Percentiles rank a stretch among this genome's conserved stretches.
These are phyloP conservation scores for Epichloe brachyelytri DNA, from an alignment of 2,329 filamentous ascomycete species.

Conservation along the genomic window DNA sequence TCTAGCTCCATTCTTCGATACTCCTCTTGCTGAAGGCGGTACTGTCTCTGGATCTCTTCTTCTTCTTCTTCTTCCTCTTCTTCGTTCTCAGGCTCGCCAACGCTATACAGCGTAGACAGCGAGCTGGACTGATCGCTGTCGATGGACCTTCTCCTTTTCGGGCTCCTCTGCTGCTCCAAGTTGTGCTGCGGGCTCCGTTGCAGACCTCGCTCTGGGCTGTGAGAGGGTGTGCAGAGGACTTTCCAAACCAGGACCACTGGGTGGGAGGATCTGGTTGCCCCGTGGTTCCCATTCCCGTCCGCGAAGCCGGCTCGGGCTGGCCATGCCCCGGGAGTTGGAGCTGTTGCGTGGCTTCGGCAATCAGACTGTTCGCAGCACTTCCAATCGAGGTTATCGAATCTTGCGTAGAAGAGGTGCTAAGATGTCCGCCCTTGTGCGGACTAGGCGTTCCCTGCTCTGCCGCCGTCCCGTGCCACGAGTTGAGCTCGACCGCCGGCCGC, in stretches of 20 bases:
- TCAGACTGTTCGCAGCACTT: constrained; percentile 28
- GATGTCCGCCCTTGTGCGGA: constrained; percentile 15
- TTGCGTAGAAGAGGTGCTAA: constrained; percentile 9
- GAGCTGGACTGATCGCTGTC: constrained; percentile 37
- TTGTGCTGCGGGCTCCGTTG: constrained; percentile 11
- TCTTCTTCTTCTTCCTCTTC: constrained; percentile 13
- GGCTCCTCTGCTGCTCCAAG: constrained; percentile 4
- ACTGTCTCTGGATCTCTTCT: constrained; percentile 2
- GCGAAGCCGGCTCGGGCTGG: constrained; percentile 31
- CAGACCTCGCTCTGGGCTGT: constrained; percentile 10
- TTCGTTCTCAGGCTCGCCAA: constrained; percentile 33
- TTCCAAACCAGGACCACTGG: constrained; percentile 4
- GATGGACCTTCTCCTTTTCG: constrained; percentile 18
- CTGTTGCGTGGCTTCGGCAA: constrained; percentile 23
- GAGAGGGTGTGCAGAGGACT: constrained; percentile 8
- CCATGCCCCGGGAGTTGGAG: constrained; percentile 24
- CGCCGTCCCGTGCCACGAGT: constrained; percentile 7
- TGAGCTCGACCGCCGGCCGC: constrained; percentile 3
- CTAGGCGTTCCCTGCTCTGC: constrained; percentile 13
- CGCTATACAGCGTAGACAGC: constrained; percentile 44
- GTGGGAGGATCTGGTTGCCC: constrained; percentile 6
- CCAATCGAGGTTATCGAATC: constrained; percentile 20
- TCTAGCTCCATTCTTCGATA: background rate
- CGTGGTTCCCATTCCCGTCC: constrained; percentile 15
- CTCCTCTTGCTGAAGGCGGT: constrained; percentile 1